These are phyloP conservation scores for Raphanus sativus DNA, from an alignment of 345 rosid genomes.

Conservation along the genomic window DNA sequence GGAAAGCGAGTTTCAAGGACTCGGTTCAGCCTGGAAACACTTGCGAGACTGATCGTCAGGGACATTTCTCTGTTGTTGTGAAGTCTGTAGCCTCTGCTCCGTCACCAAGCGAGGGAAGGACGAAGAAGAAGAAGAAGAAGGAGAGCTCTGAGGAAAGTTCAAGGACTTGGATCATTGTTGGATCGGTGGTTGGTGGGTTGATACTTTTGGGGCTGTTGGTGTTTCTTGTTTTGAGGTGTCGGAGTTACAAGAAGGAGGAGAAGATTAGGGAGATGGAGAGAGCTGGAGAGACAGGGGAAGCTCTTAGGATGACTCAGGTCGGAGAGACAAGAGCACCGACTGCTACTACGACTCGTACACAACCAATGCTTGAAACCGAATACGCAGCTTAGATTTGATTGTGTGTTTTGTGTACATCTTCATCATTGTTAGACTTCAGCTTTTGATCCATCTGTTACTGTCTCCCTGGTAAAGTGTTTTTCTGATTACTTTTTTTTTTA, in stretches of 20 bases:
- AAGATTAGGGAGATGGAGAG: conserved; percentile 83
- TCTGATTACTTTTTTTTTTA: conserved; percentile 26
- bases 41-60: conserved; percentile 61
- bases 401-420: conserved; percentile 25
- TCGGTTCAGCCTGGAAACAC: conserved; percentile 49
- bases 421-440: neutral
- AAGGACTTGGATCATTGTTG: conserved; percentile 66
- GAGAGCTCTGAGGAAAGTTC: conserved; percentile 23
- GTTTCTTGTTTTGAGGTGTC: conserved; percentile 53
- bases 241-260: conserved; percentile 57
- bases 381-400: conserved; percentile 53
- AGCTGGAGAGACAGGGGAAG: conserved; percentile 91
- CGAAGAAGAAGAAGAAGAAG: neutral
- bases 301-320: conserved; percentile 67
- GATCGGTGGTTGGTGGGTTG: conserved; percentile 75
- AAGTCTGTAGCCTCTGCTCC: conserved; percentile 62
- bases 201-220: conserved; percentile 49
- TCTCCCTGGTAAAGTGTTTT: conserved; percentile 33
- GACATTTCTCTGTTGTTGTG: conserved; percentile 83
- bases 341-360: conserved; percentile 80
- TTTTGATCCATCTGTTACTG: conserved; percentile 16
- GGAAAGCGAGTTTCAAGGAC: conserved; percentile 56
- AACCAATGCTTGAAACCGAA: conserved; percentile 80
- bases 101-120: conserved; percentile 31
- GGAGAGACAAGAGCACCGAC: conserved; percentile 87